Base-by-base conservation (phyloP, 768 basidiomycete genomes). In the Boletus pseudopeckii region DNA sequence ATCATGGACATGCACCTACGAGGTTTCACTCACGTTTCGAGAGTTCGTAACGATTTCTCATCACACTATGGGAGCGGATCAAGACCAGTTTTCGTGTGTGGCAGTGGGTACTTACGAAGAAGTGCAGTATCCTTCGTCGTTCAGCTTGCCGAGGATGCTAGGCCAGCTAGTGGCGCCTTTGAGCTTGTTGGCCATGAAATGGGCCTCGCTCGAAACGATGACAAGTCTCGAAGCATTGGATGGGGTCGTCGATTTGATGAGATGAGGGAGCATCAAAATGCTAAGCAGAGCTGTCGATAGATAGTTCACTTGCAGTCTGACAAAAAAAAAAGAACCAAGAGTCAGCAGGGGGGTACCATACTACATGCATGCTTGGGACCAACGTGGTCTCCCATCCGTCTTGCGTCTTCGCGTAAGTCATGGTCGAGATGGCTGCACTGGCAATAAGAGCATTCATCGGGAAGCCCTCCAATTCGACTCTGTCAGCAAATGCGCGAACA, bases 361-460 rank as follows among this genome's bases (percentile, higher is more conserved):
- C 15, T 28, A 22, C 15, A 26, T 30, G 38, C 9, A 24, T 34
- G 13, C 24, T 39, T 15, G 47, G 26, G n/a, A 55, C 72, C 30
- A 33, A 75, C 74, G 59, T 67, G 32, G 60, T 63, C 61, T 75
- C 74, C 65, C 68, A 75, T 33, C 72, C 74, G 43, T 74, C 74
- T 32, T 49, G 43, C 3, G 73, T 74, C 54, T 57, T 61, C 7
- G 18, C 11, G 28, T 67, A 71, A 3, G 47, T 60, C 13, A 8
- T 13, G 1, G 53, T 46, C 5, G 43, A 39, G 13, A 71, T 3
- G 13, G 56, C 68, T 14, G 73, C 74, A 46, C 70, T 72, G 30
- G 63, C 66, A 24, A 74, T 59, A 14, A 75, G 50, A 9, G 65
- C 61, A 15, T 71, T 64, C 24, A 72, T 48, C 13, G 64, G 53